These are phyloP conservation scores for Starmera amethionina DNA, from an alignment of 805 yeast species.

Conservation along the genomic window DNA sequence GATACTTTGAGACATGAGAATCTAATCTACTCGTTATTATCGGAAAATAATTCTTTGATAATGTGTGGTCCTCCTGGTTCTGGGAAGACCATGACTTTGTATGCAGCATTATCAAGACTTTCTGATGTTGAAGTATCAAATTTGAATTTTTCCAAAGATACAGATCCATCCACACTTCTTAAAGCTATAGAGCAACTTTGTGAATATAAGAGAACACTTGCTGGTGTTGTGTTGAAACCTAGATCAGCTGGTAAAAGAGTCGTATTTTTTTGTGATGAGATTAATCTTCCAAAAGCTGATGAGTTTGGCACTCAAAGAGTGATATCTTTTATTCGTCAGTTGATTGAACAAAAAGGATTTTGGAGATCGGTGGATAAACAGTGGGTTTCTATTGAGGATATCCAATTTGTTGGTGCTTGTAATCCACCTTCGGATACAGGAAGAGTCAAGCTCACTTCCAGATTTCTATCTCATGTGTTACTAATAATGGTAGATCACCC, in stretches of 20 bases:
- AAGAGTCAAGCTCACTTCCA: conserved; percentile 40
- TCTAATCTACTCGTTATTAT: conserved; percentile 45
- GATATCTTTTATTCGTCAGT: conserved; percentile 61
- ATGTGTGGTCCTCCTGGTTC: conserved; percentile 97
- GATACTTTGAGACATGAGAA: conserved; percentile 67
- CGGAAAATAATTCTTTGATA: conserved; percentile 49
- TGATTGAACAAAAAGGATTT: conserved; percentile 67
- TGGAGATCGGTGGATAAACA: conserved; percentile 50
- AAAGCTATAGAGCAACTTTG: conserved; percentile 68
- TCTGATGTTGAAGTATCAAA: conserved; percentile 52
- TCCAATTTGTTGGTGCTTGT: conserved; percentile 93
- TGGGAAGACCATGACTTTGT: conserved; percentile 88
- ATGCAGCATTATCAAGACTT: conserved; percentile 53
- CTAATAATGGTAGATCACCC: conserved; percentile 78
- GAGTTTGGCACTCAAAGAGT: conserved; percentile 64
- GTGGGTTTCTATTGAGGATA: conserved; percentile 57
- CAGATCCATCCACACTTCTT: conserved; percentile 51
- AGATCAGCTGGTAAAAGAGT: conserved; percentile 54
- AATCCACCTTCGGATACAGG: conserved; percentile 84
- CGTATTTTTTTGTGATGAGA: conserved; percentile 85
- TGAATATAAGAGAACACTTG: conserved; percentile 39
- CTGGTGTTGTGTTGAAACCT: conserved; percentile 51
- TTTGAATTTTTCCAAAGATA: conserved; percentile 76
- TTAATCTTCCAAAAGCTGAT: conserved; percentile 72
- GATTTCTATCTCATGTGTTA: conserved; percentile 61